Base-by-base conservation (phyloP, 2,329 filamentous ascomycete genomes). In the Aureobasidium sp. region DNA sequence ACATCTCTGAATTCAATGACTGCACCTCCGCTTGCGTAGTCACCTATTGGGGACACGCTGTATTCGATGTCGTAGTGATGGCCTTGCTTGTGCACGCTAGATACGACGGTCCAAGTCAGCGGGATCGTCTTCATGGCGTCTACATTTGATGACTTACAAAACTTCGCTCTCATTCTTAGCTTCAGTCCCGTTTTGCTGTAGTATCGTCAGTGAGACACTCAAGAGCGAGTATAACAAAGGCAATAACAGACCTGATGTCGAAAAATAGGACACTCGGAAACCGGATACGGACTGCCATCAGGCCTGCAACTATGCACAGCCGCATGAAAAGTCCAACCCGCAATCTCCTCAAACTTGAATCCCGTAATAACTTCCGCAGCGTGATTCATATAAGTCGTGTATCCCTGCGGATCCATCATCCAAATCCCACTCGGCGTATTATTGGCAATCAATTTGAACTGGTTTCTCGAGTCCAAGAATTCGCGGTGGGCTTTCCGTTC, bases 1-100 rank as follows among this genome's bases (percentile, higher is more conserved):
- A 56, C 54, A 16, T 56, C 54, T 16, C 54, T 39, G 8, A 56
- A 56, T 16, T 56, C 54, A 7, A 56, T 56, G 6, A 56, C 54
- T 4, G 54, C 38, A 16, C 54, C 54, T 16, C 54, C 49, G 14
- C 37, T 47, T 1, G 39, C 49, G 41, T 56, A 56, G 39, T 56
- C 54, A 3, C 54, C 54, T 14, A 56, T 50, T 4, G 54, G 30
- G 2, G 54, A 53, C 1, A 56, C 54, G 17, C 54, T 56, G 38
- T 53, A 56, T 16, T 45, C 54, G 27, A 56, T 56, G n/a, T 56
- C 54, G 12, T 29, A 29, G 12, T 29, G 27, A 29, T 29, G 27
- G 7, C 27, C 27, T 29, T 29, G 27, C 12, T 29, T 29, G 12
- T 40, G 19, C 11, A 22, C 27, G 12, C 27, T 29, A 12, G 12